A percentile compares a stretch with the other conserved stretches of the same genome.
Conservation (phyloP, 1,284 basidiomycete genomes). For the Pisolithus thermaeus region DNA sequence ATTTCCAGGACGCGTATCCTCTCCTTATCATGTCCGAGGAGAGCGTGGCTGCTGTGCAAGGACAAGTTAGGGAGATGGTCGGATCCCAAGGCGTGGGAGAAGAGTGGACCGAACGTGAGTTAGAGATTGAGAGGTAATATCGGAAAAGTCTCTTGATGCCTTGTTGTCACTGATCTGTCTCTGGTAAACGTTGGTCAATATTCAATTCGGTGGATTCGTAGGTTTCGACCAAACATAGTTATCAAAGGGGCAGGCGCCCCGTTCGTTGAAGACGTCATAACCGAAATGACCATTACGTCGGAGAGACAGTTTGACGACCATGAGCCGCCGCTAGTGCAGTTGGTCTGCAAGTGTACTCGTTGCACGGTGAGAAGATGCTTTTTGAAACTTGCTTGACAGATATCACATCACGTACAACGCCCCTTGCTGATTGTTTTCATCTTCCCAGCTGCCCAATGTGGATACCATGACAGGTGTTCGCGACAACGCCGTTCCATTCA, state of each 20-base stretch:
- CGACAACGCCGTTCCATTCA: conserved; percentile 69
- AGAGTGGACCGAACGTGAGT: conserved; percentile 47
- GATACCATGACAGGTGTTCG: conserved; percentile 55
- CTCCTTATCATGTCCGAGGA: conserved; percentile 62
- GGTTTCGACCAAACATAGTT: conserved; percentile 72
- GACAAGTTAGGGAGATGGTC: conserved; percentile 41
- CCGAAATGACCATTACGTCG: conserved; percentile 48
- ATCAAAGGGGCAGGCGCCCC: conserved; percentile 47
- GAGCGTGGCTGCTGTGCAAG: conserved; percentile 47
- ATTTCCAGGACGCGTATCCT: conserved; percentile 71
- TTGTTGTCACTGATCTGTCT: not conserved
- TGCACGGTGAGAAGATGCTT: conserved; percentile 56
- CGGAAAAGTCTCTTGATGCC: not conserved
- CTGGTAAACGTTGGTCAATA: conserved; percentile 8
- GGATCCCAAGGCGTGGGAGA: conserved; percentile 53
- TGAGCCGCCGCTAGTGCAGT: conserved; percentile 37
- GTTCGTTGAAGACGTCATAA: conserved; percentile 43
- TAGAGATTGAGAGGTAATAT: conserved; percentile 56
- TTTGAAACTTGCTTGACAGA: conserved; percentile 5
- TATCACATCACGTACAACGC: not conserved
- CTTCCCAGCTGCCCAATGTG: conserved; percentile 63
- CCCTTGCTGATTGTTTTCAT: not conserved
- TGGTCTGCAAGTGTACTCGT: conserved; percentile 63
- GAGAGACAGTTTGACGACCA: conserved; percentile 14
- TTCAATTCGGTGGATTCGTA: conserved; percentile 28